A percentile compares a stretch with the other conserved stretches of the same genome.
Conservation (phyloP, 305 asterid species). For the Withania somnifera region DNA sequence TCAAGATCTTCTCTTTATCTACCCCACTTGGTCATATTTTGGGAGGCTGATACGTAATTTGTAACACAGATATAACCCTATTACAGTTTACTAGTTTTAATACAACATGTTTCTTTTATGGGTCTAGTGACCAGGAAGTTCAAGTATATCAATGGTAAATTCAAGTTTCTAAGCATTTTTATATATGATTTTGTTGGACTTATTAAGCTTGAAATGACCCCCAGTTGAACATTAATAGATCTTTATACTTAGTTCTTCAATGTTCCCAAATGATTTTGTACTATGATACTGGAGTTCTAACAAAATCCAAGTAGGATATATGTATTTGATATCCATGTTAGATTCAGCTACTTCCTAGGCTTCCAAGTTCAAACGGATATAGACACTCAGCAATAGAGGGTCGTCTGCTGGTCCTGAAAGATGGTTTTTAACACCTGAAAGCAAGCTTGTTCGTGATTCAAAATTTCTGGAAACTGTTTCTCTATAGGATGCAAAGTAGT, state of each 20-base stretch:
- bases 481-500: not conserved
- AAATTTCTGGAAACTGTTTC: not conserved
- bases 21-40: too few relatives aligned
- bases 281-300: not conserved
- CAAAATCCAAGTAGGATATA: not conserved
- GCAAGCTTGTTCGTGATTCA: not conserved
- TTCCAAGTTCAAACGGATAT: not conserved
- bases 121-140: not conserved
- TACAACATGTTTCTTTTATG: not conserved
- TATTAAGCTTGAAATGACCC: not conserved
- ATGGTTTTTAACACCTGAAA: not conserved
- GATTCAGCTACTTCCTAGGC: not conserved
- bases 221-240: not conserved
- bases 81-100: too few relatives aligned
- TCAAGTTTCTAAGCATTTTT: not conserved
- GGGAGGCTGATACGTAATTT: too few relatives aligned
- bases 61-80: too few relatives aligned
- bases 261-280: not conserved
- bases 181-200: not conserved
- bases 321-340: not conserved
- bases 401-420: not conserved
- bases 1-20: too few relatives aligned
- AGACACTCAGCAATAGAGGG: not conserved
- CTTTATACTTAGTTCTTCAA: not conserved
- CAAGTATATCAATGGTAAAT: not conserved